Conservation (phyloP, 345 rosid species). For the Gossypium thurberi region DNA sequence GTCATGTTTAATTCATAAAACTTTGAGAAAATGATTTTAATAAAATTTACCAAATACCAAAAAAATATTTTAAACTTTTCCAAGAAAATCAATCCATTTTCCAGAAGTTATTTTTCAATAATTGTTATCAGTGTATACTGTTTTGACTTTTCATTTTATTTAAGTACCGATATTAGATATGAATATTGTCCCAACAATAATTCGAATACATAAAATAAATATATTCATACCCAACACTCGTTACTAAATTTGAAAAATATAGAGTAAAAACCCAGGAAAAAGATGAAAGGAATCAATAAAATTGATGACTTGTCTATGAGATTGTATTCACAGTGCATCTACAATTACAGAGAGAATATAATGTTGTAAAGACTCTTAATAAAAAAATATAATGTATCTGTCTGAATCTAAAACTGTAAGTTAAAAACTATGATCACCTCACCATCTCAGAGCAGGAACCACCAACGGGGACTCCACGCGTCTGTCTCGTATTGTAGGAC, state of each 20-base stretch:
- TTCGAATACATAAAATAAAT: too few species aligned
- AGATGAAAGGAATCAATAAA: neutral
- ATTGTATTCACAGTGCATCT: neutral
- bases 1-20: too few species aligned
- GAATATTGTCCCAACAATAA: too few species aligned
- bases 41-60: too few species aligned
- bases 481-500: slow-evolving; percentile 79
- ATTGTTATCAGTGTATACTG: too few species aligned
- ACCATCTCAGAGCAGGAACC: slow-evolving; percentile 44
- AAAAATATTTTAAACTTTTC: too few species aligned
- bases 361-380: neutral
- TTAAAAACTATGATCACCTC: slow-evolving; percentile 22
- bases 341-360: neutral
- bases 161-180: too few species aligned
- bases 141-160: too few species aligned
- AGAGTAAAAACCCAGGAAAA: neutral
- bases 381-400: neutral
- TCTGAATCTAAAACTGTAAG: neutral
- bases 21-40: too few species aligned
- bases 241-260: neutral
- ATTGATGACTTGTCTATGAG: neutral
- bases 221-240: too few species aligned
- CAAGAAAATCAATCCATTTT: too few species aligned
- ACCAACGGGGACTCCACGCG: slow-evolving; percentile 35
- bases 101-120: too few species aligned